phyloP scores from a whole-genome alignment of 108 stramenopile genomes.

The Cyclotella distinguenda region DNA sequence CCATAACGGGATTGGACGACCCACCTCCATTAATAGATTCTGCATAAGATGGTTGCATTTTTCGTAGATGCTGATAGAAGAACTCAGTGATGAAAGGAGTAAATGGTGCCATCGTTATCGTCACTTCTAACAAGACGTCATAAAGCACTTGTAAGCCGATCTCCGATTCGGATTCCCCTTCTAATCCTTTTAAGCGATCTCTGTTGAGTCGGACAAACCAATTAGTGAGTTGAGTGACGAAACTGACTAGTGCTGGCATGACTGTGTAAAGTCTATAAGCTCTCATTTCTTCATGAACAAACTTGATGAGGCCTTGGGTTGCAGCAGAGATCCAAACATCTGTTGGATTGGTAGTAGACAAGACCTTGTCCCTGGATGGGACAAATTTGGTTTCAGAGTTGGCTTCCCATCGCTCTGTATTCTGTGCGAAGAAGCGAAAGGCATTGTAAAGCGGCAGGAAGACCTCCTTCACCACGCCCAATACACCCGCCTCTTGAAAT shows the following conservation, averaged over 20 bases:
- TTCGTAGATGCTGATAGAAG: conserved; percentile 95
- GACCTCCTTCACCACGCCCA: conserved; percentile 95
- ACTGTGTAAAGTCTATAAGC: conserved; percentile 99
- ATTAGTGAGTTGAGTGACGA: conserved; percentile 97
- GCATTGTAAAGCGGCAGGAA: conserved; percentile 98
- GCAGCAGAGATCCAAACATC: conserved; percentile 99
- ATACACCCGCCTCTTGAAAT: conserved; percentile 96
- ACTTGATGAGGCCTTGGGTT: conserved; percentile 93
- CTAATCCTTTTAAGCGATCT: conserved; percentile 95
- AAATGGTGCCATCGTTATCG: conserved; percentile 97
- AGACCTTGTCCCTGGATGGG: conserved; percentile 78
- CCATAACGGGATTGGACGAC: conserved; percentile 75
- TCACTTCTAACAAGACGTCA: conserved; percentile 92
- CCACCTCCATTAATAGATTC: conserved; percentile 64
- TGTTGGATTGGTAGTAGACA: conserved; percentile 87
- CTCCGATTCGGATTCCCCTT: conserved; percentile 80
- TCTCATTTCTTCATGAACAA: conserved; percentile 97
- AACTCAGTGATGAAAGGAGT: conserved; percentile 99
- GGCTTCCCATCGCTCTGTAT: conserved; percentile 82
- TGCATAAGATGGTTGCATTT: conserved; percentile 84
- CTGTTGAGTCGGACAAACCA: conserved; percentile 99
- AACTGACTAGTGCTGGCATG: conserved; percentile 95
- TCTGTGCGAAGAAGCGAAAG: conserved; percentile 96
- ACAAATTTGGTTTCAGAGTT: conserved; percentile 69
- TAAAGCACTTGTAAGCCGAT: conserved; percentile 94